These are phyloP conservation scores for Collybia mongolica DNA, from an alignment of 768 basidiomycete species.

Conservation along the genomic window DNA sequence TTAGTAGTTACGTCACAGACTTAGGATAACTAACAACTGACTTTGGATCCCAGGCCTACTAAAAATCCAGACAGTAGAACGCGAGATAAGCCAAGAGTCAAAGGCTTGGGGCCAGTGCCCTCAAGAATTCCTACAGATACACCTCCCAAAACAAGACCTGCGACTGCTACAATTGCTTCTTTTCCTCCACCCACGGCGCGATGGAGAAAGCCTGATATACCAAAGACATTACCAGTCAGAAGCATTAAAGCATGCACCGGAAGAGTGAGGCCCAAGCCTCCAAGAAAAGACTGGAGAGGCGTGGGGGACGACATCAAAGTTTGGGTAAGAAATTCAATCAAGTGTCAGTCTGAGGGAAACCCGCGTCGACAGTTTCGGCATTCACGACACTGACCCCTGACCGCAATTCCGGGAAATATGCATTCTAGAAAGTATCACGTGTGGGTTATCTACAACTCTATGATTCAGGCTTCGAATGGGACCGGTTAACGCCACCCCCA, in stretches of 20 bases:
- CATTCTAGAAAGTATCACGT: too few relatives aligned
- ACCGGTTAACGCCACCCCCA: too few relatives aligned
- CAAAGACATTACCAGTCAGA: constrained; percentile 56
- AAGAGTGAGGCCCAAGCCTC: constrained; percentile 51
- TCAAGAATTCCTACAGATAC: constrained; percentile 40
- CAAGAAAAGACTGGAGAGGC: constrained; percentile 52
- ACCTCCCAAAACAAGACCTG: constrained; percentile 52
- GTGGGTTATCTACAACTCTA: too few relatives aligned
- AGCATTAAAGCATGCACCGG: constrained; percentile 51
- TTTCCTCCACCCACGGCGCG: constrained; percentile 41
- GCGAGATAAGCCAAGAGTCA: constrained; percentile 23
- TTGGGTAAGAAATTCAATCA: not conserved
- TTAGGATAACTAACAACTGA: constrained; percentile 18
- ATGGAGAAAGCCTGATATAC: constrained; percentile 63
- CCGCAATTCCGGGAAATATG: too few relatives aligned
- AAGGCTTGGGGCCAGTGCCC: constrained; percentile 24
- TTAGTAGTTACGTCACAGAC: constrained; percentile 4
- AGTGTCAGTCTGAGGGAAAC: not conserved
- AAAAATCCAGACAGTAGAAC: constrained; percentile 50
- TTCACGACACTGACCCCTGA: too few relatives aligned
- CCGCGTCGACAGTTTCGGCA: not conserved
- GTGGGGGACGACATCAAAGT: constrained; percentile 37
- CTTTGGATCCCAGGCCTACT: constrained; percentile 60
- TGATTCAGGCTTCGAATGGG: too few relatives aligned
- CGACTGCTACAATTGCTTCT: constrained; percentile 39